These are phyloP conservation scores for Monosporascus sp. DNA, from an alignment of 2,329 filamentous ascomycete species.

Conservation along the genomic window DNA sequence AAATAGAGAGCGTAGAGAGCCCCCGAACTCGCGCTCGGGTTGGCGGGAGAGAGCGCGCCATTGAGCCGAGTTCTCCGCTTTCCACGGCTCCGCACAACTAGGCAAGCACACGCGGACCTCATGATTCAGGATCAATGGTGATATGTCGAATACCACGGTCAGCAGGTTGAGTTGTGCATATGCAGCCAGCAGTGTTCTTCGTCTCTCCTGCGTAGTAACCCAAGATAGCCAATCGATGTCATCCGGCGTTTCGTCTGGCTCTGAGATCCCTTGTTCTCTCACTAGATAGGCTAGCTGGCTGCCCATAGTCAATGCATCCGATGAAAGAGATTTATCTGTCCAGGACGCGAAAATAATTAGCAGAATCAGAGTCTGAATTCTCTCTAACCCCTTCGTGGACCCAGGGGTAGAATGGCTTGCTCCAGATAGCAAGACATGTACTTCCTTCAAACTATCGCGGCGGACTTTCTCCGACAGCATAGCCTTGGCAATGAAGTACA, in stretches of 20 bases:
- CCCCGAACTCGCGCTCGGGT: slow-evolving; percentile 22
- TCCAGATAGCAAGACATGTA: slow-evolving; percentile 5
- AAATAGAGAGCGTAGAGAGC: slow-evolving; percentile 28
- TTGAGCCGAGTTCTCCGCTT: slow-evolving; percentile 42
- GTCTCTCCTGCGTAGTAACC: slow-evolving; percentile 45
- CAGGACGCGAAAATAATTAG: slow-evolving; percentile 24
- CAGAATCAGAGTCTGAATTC: slow-evolving; percentile 34
- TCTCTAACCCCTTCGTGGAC: slow-evolving; percentile 21
- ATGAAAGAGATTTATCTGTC: slow-evolving; percentile 13
- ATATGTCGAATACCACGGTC: slow-evolving; percentile 57
- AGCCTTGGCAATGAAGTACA: slow-evolving; percentile 52
- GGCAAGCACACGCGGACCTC: slow-evolving; percentile 52
- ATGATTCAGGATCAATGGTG: slow-evolving; percentile 50
- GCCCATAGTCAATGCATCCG: slow-evolving; percentile 18
- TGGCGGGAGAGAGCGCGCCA: slow-evolving; percentile 38
- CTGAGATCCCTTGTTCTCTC: slow-evolving; percentile 5
- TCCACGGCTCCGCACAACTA: slow-evolving; percentile 50
- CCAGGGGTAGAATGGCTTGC: neutral
- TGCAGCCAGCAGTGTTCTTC: slow-evolving; percentile 52
- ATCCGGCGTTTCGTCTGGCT: slow-evolving; percentile 10
- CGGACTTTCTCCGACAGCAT: slow-evolving; percentile 48
- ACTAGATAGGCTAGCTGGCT: slow-evolving; percentile 14
- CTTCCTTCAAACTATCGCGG: slow-evolving; percentile 41
- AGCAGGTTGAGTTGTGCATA: slow-evolving; percentile 51
- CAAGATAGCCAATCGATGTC: slow-evolving; percentile 51